phyloP scores from a whole-genome alignment of 176 grass and related monocot genomes.

The Aegilops umbellulata region DNA sequence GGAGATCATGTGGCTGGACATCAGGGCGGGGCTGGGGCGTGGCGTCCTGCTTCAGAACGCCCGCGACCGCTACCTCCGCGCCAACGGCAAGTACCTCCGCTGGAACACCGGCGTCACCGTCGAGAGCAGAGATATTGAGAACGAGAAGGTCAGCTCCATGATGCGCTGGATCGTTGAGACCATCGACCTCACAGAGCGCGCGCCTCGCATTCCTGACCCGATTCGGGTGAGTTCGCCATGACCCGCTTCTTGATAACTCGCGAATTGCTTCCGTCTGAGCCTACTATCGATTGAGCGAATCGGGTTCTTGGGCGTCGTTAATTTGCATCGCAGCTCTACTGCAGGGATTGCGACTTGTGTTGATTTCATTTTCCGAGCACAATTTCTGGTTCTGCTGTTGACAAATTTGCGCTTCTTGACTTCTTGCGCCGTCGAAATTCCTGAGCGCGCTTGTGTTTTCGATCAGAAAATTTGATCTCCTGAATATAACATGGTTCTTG shows the following conservation, averaged over 20 bases:
- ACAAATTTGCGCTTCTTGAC: not conserved
- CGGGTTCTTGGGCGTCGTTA: not conserved
- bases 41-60: not conserved
- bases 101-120: not conserved
- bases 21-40: not conserved
- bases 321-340: not conserved
- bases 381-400: not conserved
- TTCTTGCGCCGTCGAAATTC: not conserved
- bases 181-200: not conserved
- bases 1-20: not conserved
- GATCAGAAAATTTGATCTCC: not conserved
- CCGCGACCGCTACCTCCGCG: conserved; percentile 1
- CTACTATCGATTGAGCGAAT: not conserved
- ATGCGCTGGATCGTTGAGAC: conserved; percentile 11
- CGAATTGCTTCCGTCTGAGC: not conserved
- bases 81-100: not conserved
- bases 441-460: not conserved
- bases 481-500: not conserved
- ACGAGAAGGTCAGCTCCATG: not conserved
- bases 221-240: not conserved
- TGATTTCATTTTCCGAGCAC: not conserved
- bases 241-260: not conserved
- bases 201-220: not conserved
- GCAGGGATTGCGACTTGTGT: not conserved
- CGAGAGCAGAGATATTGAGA: not conserved